Conservation (phyloP, 495 filamentous ascomycete species). For the Penicillium samsonianum region DNA sequence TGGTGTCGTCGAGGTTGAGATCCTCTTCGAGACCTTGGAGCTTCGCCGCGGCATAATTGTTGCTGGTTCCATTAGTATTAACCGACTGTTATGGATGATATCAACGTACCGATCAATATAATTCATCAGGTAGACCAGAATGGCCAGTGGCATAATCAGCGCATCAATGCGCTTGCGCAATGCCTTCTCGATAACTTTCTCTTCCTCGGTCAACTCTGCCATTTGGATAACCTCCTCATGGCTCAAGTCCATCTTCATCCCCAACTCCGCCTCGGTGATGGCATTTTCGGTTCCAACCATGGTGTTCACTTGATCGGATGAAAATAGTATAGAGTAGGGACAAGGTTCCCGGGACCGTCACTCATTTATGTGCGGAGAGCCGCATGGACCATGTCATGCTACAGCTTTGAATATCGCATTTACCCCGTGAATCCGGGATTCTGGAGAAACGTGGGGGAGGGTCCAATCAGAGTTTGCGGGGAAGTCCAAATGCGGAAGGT, state of each 20-base stretch:
- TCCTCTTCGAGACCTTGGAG: constrained; percentile 54
- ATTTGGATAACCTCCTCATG: constrained; percentile 48
- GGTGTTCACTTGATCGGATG: not conserved
- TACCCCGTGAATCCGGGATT: constrained; percentile 4
- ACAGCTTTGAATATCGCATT: not conserved
- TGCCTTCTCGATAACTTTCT: constrained; percentile 48
- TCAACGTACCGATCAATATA: constrained; percentile 51
- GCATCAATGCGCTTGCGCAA: constrained; percentile 51
- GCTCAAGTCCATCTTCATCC: constrained; percentile 38
- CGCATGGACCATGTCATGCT: constrained; percentile 3
- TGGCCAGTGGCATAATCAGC: constrained; percentile 57
- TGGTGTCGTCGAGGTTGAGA: constrained; percentile 36
- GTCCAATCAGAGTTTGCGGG: constrained; percentile 13
- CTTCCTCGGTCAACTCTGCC: constrained; percentile 44
- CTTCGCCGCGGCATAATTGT: constrained; percentile 58
- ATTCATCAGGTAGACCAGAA: constrained; percentile 59
- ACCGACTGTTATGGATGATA: not conserved
- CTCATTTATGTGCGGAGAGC: constrained; percentile 10
- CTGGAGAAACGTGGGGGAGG: constrained; percentile 15
- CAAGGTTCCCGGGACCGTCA: not conserved
- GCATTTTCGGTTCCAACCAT: constrained; percentile 24
- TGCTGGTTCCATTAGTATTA: constrained; percentile 33
- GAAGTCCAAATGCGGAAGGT: constrained; percentile 2
- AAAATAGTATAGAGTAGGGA: not conserved
- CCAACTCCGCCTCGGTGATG: constrained; percentile 42